Evolutionary conservation across 345 rosid genomes (phyloP), one percentile per base, ranked within the genome.

Genomic region (Eucalyptus pauciflora): DNA sequence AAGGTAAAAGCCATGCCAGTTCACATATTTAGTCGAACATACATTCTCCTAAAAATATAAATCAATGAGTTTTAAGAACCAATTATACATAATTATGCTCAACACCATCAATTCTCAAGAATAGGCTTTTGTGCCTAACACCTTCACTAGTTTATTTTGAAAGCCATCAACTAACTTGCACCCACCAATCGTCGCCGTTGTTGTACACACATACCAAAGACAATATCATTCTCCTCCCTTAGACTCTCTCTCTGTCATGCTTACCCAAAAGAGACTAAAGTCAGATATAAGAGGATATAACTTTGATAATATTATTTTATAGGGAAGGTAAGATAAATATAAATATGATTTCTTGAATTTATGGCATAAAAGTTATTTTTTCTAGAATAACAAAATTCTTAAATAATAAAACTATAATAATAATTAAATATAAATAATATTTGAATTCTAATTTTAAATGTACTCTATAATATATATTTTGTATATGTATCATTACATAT

Each of bases 151-250:
- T 69, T 69, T 16, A 69, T 16, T 33, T 69, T 69, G 80, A 31
- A 31, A 33, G 80, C 80, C 12, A 9, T 69, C 45, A 9, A 67
- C 22, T 69, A 7, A 9, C 76, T 17, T 64, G 20, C 41, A 64
- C 76, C 20, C 41, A 14, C 33, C 4, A 62, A 5, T 7, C 17
- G 2, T 6, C 0, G 20, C 9, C 6, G 0, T 2, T 14, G 1
- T n/a, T 31, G 20, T 7, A 15, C 41, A n/a, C 37, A 13, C 37
- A 52, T 52, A n/a, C 76, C 76, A 14, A 64, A 64, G 18, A 64
- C 1, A 64, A 15, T 6, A 64, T n/a, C 37, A 4, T 14, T 64
- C 76, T 14, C 10, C 18, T 64, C 33, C 8, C 71, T 64, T 29
- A 24, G n/a, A 27, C 67, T 60, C n/a, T 27, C 31, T 25, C 58